Evolutionary conservation across 106 monocot genomes (phyloP).

Genomic region (Allium cepa): DNA sequence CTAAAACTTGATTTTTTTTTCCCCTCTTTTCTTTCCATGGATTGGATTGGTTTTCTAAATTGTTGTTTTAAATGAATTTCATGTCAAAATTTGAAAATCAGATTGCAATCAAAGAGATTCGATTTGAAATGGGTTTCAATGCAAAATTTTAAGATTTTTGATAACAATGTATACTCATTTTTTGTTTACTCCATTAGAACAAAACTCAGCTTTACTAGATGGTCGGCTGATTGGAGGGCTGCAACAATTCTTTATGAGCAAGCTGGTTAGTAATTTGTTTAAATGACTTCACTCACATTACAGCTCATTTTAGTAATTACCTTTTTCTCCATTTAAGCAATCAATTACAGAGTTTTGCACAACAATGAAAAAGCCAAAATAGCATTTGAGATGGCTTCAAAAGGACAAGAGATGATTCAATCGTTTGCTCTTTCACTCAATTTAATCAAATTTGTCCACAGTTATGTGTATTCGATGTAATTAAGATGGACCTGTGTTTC

Average conservation of each 20-base stretch:
- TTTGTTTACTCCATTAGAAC: conserved; percentile 14
- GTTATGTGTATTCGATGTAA: not conserved
- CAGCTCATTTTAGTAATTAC: not conserved
- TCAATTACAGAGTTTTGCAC: conserved; percentile 60
- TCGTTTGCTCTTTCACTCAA: conserved; percentile 48
- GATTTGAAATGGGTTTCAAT: too few species aligned
- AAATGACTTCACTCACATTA: too few species aligned
- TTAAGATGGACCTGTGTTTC: conserved; percentile 2
- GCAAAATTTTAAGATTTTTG: not conserved
- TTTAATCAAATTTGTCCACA: not conserved
- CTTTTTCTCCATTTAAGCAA: conserved; percentile 53
- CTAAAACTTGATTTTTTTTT: too few species aligned
- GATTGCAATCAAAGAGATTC: too few species aligned
- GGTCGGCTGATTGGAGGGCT: conserved; percentile 24
- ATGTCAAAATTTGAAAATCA: too few species aligned
- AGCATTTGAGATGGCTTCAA: conserved; percentile 98
- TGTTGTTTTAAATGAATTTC: too few species aligned
- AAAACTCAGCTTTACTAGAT: conserved; percentile 29
- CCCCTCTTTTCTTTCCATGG: too few species aligned
- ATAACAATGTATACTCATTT: not conserved
- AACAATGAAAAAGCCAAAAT: conserved; percentile 84
- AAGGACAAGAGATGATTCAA: conserved; percentile 95
- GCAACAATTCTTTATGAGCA: conserved; percentile 22
- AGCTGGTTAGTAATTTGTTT: conserved; percentile 14
- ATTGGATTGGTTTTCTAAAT: too few species aligned